Evolutionary conservation across 2,329 filamentous ascomycete genomes (phyloP).

Genomic region (Colletotrichum lupini): DNA sequence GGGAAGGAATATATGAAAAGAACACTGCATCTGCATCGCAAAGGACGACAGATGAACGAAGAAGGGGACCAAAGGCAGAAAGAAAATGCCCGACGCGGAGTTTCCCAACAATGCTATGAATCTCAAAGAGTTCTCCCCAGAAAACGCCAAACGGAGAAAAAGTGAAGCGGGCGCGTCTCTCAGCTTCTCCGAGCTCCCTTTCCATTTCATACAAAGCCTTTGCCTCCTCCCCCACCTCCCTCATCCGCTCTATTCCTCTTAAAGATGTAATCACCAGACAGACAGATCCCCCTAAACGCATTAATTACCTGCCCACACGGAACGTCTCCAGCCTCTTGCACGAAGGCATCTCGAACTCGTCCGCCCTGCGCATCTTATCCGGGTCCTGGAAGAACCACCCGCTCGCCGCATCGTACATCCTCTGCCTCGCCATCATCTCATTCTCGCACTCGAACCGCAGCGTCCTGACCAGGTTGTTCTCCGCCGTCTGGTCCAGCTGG

Average conservation of each 20-base stretch:
- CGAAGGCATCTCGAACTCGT: constrained; percentile 60
- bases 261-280: too few species aligned
- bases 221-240: background rate
- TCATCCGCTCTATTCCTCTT: background rate
- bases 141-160: constrained; percentile 5
- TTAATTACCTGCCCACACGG: constrained; percentile 40
- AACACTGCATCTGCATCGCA: background rate
- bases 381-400: constrained; percentile 89
- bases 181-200: background rate
- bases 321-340: constrained; percentile 63
- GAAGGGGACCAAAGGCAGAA: background rate
- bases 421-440: constrained; percentile 74
- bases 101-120: constrained; percentile 10
- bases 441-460: constrained; percentile 79
- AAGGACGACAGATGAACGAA: background rate
- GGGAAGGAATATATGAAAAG: background rate
- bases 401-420: constrained; percentile 80
- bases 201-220: background rate
- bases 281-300: background rate
- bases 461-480: constrained; percentile 75
- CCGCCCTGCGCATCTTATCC: constrained; percentile 80
- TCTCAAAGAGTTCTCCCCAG: background rate
- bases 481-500: constrained; percentile 81
- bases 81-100: background rate
- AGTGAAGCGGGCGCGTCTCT: background rate